phyloP scores from a whole-genome alignment of 345 rosid species.

The Eucalyptus pauciflora region DNA sequence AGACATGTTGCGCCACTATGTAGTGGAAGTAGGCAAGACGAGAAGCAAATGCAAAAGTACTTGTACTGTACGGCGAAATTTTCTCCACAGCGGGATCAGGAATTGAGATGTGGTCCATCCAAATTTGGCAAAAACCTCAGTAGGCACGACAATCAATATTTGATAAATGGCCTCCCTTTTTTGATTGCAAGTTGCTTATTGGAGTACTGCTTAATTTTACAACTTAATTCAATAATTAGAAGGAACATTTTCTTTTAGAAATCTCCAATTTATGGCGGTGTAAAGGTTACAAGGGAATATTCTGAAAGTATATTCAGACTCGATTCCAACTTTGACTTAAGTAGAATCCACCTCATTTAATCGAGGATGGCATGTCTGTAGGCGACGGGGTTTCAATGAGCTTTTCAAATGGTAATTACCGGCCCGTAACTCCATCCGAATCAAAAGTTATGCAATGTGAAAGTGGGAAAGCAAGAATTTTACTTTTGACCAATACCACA shows the following conservation, averaged over 20 bases:
- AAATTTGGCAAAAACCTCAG: not conserved
- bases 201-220: not conserved
- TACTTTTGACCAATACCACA: not conserved
- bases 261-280: not conserved
- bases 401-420: not conserved
- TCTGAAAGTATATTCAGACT: not conserved
- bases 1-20: not conserved
- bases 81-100: not conserved
- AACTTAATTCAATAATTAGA: not conserved
- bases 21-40: not conserved
- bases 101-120: not conserved
- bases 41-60: not conserved
- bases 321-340: not conserved
- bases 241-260: not conserved
- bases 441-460: not conserved
- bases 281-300: not conserved
- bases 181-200: not conserved
- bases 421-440: not conserved
- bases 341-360: not conserved
- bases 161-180: not conserved
- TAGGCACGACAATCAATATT: not conserved
- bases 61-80: not conserved
- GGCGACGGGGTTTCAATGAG: not conserved
- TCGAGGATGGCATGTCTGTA: not conserved
- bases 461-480: not conserved